phyloP scores from a whole-genome alignment of 305 asterid genomes.

The Fraxinus ornus region DNA sequence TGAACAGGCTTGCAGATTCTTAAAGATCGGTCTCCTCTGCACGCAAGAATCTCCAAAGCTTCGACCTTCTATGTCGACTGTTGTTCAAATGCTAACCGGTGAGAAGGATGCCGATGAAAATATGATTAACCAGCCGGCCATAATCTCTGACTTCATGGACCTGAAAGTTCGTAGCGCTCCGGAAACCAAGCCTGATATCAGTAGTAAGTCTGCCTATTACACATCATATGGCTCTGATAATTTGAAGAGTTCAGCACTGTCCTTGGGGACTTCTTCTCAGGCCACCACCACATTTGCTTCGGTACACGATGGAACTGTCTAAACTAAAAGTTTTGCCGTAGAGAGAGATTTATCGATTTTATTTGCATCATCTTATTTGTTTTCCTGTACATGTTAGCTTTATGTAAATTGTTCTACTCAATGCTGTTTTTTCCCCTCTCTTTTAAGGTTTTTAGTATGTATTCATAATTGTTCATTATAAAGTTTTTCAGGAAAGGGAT shows the following conservation, averaged over 20 bases:
- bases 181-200: conserved; percentile 31
- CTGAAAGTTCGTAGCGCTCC: conserved; percentile 57
- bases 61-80: conserved; percentile 85
- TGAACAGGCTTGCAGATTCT: conserved; percentile 76
- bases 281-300: conserved; percentile 60
- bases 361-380: conserved; percentile 7
- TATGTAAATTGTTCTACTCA: background rate
- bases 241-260: conserved; percentile 34
- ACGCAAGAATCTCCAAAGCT: conserved; percentile 86
- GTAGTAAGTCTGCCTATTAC: conserved; percentile 31
- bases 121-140: conserved; percentile 35
- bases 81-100: conserved; percentile 71
- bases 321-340: conserved; percentile 17
- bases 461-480: background rate
- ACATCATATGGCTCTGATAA: conserved; percentile 61
- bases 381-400: background rate
- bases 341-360: conserved; percentile 13
- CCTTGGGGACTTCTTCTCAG: conserved; percentile 54
- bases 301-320: conserved; percentile 47
- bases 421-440: background rate
- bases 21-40: conserved; percentile 84
- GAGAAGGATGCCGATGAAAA: conserved; percentile 42
- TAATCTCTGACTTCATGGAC: conserved; percentile 87
- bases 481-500: background rate
- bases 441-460: background rate